Base-by-base conservation (phyloP, 192 early-diverging fungal species). In the Coemansia sp. region DNA sequence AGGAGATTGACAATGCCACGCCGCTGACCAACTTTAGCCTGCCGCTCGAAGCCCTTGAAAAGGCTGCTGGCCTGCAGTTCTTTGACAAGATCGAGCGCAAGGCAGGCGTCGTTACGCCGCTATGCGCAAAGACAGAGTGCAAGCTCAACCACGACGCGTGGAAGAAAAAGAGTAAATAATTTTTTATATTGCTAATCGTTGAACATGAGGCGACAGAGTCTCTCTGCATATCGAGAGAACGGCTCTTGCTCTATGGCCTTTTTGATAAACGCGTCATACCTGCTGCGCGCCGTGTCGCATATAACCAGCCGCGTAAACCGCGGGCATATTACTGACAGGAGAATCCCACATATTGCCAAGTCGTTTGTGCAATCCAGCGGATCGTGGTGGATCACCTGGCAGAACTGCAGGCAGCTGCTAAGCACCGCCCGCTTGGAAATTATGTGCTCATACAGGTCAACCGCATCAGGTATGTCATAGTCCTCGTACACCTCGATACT, bases 11-110 rank as follows among this genome's bases (percentile, higher is more conserved):
- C 19, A 69, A 87, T 58, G 44, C 74, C 5, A 82, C 82, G 0
- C 89, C 89, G 11, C 68, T 98, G 42, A 73, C 81, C 4, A 66
- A 67, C 3, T 95, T 91, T 81, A 69, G 77, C 27, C 82, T 92
- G 9, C 90, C 92, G 12, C 29, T 95, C 8, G 91, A 94, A 62
- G 83, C 84, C 21, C 67, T 93, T 24, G 87, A 89, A 57, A 85
- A 83, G 70, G 82, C 83, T 18, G 74, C 88, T 26, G 87, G 87
- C 12, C 74, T 91, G 39, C 82, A 74, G 42, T 90, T 90, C 82
- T 90, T 89, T 72, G 83, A 87, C 62, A 82, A 79, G 61, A 56
- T 84, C 24, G 76, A 84, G 37, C 65, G 72, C 33, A 65, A 68
- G 46, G 41, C 58, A 19, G 63, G 67, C 36, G 50, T 54, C 10